Percentiles rank a stretch among this genome's conserved stretches.
Evolutionary conservation across 768 basidiomycete genomes (phyloP).

Genomic region (Lanmaoa pseudosensibilis): DNA sequence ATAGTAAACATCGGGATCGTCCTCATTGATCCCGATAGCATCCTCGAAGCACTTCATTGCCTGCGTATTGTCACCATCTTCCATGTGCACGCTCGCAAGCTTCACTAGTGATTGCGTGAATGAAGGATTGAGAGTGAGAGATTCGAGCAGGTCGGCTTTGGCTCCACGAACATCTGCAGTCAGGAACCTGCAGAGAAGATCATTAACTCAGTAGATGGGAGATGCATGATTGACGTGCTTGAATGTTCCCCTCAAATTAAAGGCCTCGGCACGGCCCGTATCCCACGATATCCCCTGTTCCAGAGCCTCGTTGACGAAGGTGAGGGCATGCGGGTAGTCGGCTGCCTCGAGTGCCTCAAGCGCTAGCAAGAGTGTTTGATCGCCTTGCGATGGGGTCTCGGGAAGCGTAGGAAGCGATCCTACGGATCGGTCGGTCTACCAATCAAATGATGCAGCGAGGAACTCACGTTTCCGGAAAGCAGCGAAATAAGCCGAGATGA

Average conservation of each 20-base stretch:
- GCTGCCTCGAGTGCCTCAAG: slow-evolving; percentile 81
- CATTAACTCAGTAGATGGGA: background rate
- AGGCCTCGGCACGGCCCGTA: slow-evolving; percentile 76
- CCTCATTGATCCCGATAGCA: slow-evolving; percentile 76
- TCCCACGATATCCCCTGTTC: slow-evolving; percentile 83
- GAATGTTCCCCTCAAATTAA: slow-evolving; percentile 95
- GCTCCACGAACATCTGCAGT: slow-evolving; percentile 81
- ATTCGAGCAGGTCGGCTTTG: slow-evolving; percentile 78
- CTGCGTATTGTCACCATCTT: slow-evolving; percentile 75
- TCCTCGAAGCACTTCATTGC: slow-evolving; percentile 92
- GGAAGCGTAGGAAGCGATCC: slow-evolving; percentile 72
- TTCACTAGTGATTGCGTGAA: slow-evolving; percentile 93
- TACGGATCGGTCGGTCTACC: slow-evolving; percentile 27
- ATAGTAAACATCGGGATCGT: slow-evolving; percentile 96
- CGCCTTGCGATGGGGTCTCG: slow-evolving; percentile 73
- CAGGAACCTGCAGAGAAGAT: slow-evolving; percentile 65
- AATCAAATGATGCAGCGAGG: background rate
- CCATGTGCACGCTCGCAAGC: slow-evolving; percentile 97
- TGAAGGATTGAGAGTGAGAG: slow-evolving; percentile 61
- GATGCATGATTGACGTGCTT: slow-evolving; percentile 53
- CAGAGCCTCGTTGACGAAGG: slow-evolving; percentile 80
- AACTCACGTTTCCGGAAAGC: slow-evolving; percentile 87
- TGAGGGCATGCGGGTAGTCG: slow-evolving; percentile 80
- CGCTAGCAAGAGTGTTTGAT: slow-evolving; percentile 77
- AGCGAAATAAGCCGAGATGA: slow-evolving; percentile 93